Percentiles rank a stretch among this genome's conserved stretches.
phyloP scores from a whole-genome alignment of 345 rosid species.

The Eucalyptus cladocalyx region DNA sequence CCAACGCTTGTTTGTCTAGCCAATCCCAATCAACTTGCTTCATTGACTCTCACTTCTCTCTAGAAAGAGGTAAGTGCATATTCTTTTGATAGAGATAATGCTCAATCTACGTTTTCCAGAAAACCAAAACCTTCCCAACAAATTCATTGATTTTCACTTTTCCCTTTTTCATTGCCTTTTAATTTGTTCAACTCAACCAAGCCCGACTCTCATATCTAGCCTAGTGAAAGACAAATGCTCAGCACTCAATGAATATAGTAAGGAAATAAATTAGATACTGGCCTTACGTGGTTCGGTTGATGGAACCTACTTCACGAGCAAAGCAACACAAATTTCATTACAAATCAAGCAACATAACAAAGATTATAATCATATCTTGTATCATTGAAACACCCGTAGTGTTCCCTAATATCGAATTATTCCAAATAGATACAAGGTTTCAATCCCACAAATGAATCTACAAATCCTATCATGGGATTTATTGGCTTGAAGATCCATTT shows the following conservation, averaged over 20 bases:
- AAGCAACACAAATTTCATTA: neutral
- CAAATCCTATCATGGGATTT: neutral
- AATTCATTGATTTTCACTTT: neutral
- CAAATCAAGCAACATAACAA: neutral
- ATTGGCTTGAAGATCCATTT: neutral
- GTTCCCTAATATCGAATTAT: neutral
- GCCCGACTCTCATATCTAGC: neutral
- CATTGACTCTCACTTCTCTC: neutral
- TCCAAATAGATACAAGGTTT: neutral
- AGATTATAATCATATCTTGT: neutral
- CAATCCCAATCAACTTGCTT: neutral
- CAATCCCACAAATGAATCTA: neutral
- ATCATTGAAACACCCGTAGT: neutral
- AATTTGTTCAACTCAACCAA: neutral
- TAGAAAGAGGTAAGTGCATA: neutral
- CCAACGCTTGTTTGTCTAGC: fast-evolving
- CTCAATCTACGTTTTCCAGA: neutral
- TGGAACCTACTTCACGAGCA: neutral
- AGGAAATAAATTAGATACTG: no score
- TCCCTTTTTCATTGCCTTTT: neutral
- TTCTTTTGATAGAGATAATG: neutral
- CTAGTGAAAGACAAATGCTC: neutral
- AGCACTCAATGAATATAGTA: neutral
- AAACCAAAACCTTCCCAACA: neutral
- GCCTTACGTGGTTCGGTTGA: no score